Evolutionary conservation across 2,329 filamentous ascomycete species (phyloP).

Genomic region (Lasiodiplodia hormozganensis): DNA sequence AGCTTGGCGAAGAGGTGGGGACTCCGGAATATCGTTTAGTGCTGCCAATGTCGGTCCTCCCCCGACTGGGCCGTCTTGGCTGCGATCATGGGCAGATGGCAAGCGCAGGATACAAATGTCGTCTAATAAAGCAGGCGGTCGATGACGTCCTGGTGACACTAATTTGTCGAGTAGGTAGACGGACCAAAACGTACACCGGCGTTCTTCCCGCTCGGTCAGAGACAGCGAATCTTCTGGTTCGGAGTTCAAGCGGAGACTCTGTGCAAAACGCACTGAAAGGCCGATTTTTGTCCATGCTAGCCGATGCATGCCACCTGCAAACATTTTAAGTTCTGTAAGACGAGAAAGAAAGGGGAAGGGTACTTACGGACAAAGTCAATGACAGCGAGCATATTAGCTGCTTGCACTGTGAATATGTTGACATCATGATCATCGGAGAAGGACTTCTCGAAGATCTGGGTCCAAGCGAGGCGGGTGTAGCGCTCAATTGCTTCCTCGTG

Average conservation of each 20-base stretch:
- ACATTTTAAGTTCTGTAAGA: not conserved
- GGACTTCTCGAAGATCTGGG: slow-evolving; percentile 43
- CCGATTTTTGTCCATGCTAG: slow-evolving; percentile 49
- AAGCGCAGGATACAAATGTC: slow-evolving; percentile 43
- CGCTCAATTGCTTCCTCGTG: slow-evolving; percentile 35
- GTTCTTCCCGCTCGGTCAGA: slow-evolving; percentile 42
- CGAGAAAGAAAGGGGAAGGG: not conserved
- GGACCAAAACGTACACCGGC: slow-evolving; percentile 49
- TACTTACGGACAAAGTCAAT: slow-evolving; percentile 48
- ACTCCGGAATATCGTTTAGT: slow-evolving; percentile 11
- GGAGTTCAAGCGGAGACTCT: slow-evolving; percentile 44
- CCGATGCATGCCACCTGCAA: slow-evolving; percentile 40
- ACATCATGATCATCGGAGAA: slow-evolving; percentile 41
- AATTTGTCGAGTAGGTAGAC: slow-evolving; percentile 49
- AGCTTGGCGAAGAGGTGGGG: slow-evolving; percentile 33
- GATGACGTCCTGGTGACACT: slow-evolving; percentile 45
- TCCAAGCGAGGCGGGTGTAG: slow-evolving; percentile 46
- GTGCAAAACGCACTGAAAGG: slow-evolving; percentile 43
- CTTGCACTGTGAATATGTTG: slow-evolving; percentile 47
- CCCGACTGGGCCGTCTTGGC: not conserved
- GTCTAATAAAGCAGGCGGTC: slow-evolving; percentile 45
- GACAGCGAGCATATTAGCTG: slow-evolving; percentile 46
- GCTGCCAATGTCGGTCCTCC: not conserved
- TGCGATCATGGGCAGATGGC: slow-evolving; percentile 39
- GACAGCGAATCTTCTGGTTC: slow-evolving; percentile 35